Evolutionary conservation across 345 rosid species (phyloP).

Genomic region (Iberis pinnata): DNA sequence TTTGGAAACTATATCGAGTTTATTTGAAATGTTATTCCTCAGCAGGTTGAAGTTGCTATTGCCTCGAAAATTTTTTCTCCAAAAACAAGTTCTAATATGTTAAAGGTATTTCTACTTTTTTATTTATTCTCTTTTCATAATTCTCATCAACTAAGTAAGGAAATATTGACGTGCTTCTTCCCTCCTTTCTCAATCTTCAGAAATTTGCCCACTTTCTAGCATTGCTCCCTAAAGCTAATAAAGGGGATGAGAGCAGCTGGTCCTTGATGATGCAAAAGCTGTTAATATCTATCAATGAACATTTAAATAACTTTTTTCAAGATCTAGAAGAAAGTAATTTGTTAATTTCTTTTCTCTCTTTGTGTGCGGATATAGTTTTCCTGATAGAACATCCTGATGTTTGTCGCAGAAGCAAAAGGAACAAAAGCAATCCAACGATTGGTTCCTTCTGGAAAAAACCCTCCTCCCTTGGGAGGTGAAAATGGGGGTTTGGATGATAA

Average conservation of each 20-base stretch:
- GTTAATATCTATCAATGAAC: slow-evolving; percentile 47
- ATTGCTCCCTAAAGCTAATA: slow-evolving; percentile 70
- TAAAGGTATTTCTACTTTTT: slow-evolving; percentile 43
- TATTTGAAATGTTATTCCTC: slow-evolving; percentile 19
- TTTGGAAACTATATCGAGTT: slow-evolving; percentile 6
- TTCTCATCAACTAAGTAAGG: slow-evolving; percentile 9
- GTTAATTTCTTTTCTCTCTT: slow-evolving; percentile 4
- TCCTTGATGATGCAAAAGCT: slow-evolving; percentile 60
- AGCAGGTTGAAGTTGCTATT: slow-evolving; percentile 68
- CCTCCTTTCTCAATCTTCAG: slow-evolving; percentile 38
- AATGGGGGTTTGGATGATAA: slow-evolving; percentile 34
- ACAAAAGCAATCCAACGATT: slow-evolving; percentile 50
- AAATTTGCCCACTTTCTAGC: slow-evolving; percentile 70
- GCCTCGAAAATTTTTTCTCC: slow-evolving; percentile 56
- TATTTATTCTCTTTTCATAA: neutral
- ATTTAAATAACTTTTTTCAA: slow-evolving; percentile 58
- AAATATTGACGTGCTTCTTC: slow-evolving; percentile 7
- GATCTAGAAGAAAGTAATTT: slow-evolving; percentile 77
- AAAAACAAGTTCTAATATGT: slow-evolving; percentile 44
- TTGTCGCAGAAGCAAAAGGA: slow-evolving; percentile 52
- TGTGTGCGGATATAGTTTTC: slow-evolving; percentile 8
- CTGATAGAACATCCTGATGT: slow-evolving; percentile 7
- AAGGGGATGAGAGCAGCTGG: slow-evolving; percentile 80
- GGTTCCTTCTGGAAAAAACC: slow-evolving; percentile 63
- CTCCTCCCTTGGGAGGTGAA: slow-evolving; percentile 70